Base-by-base conservation (phyloP, 176 grass and related monocot genomes). In the Eremochloa ophiuroides region DNA sequence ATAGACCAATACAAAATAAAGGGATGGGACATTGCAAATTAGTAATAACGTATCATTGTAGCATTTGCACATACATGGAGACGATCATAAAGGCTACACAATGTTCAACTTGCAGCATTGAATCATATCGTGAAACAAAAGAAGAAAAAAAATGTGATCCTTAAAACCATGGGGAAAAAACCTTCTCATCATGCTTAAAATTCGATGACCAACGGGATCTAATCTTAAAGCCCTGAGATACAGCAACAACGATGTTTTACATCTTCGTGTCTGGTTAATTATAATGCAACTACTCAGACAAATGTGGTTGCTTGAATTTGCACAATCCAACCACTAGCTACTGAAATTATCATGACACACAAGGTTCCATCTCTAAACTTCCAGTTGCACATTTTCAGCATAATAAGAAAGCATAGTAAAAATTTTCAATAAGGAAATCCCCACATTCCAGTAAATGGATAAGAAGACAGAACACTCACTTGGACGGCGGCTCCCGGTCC, bases 401-500 rank as follows among this genome's bases (percentile, higher is more conserved):
- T 34, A 73, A 18, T 12, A n/a, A n/a, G n/a, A n/a, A n/a, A n/a
- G n/a, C n/a, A n/a, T n/a, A n/a, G n/a, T n/a, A n/a, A n/a, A n/a
- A n/a, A n/a, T n/a, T n/a, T n/a, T n/a, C n/a, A n/a, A n/a, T n/a
- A 35, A 62, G 23, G 33, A 23, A 71, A 29, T 1, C 3, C 25
- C 51, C 25, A 53, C 40, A 13, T 43, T 8, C 61, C 61, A 66
- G 18, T 34, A 62, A 7, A 73, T 20, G 8, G 29, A 47, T 47
- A 50, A 79, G 82, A 41, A 35, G 22, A 63, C 40, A 72, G 17
- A 55, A 53, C 8, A 84, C 91, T 95, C 89, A 99, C 96, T 99
- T 99, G 7, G 85, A 81, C 0, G 96, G 93, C 0, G 96, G 88
- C 83, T 99, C 96, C 48, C 87, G 65, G 46, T 99, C 93, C 79